Percentiles rank a stretch among this genome's conserved stretches.
Evolutionary conservation across 208 protist genomes (phyloP).

Genomic region (Trypanosoma avium): DNA sequence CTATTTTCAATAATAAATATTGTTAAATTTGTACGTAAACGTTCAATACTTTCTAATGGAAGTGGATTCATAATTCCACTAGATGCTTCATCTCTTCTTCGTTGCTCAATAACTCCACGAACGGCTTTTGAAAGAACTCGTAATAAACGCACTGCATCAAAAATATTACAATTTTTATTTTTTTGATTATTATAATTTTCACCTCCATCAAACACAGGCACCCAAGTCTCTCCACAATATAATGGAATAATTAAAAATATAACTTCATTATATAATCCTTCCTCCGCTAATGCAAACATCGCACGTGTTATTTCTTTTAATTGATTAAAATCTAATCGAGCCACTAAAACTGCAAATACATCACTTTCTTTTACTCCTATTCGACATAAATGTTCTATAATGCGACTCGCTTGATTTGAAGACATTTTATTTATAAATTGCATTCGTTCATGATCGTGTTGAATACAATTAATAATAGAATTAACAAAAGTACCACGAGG

Average conservation of each 20-base stretch:
- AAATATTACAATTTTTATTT: constrained; percentile 53
- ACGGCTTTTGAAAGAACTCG: constrained; percentile 76
- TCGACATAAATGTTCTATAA: constrained; percentile 62
- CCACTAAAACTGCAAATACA: constrained; percentile 53
- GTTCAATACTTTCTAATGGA: constrained; percentile 55
- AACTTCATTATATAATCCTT: constrained; percentile 48
- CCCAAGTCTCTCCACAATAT: constrained; percentile 77
- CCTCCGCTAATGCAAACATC: constrained; percentile 70
- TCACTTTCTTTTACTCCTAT: constrained; percentile 52
- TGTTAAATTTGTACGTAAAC: constrained; percentile 56
- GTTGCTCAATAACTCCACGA: constrained; percentile 48
- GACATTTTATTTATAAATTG: constrained; percentile 75
- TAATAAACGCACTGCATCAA: constrained; percentile 78
- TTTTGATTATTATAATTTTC: neutral
- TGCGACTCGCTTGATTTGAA: constrained; percentile 74
- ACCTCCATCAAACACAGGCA: constrained; percentile 16
- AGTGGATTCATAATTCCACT: constrained; percentile 23
- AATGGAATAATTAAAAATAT: constrained; percentile 65
- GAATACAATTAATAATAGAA: constrained; percentile 57
- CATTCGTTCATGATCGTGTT: constrained; percentile 67
- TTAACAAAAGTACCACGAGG: constrained; percentile 55
- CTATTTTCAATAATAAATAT: constrained; percentile 69
- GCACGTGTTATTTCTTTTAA: constrained; percentile 66
- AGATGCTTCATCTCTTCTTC: constrained; percentile 7
- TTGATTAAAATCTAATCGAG: constrained; percentile 57